These are phyloP conservation scores for Acer campestre DNA, from an alignment of 345 rosid species.

Conservation along the genomic window DNA sequence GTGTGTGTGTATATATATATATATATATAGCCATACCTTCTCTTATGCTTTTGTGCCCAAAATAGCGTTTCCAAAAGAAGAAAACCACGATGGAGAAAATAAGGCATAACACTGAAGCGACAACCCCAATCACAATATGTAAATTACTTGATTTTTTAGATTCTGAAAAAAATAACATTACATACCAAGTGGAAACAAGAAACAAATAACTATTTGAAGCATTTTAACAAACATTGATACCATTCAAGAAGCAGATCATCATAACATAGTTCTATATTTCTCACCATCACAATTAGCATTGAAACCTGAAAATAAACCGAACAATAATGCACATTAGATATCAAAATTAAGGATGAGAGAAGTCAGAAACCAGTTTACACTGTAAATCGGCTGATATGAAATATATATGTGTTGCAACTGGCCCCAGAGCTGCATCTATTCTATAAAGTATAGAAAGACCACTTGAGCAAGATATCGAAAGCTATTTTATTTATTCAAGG, in stretches of 20 bases:
- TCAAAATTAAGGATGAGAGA: neutral
- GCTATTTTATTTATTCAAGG: no score
- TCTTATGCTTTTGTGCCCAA: neutral
- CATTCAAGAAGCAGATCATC: neutral
- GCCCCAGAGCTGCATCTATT: no score
- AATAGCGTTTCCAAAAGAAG: conserved; percentile 28
- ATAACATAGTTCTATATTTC: neutral
- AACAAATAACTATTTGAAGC: neutral
- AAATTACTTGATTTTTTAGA: neutral
- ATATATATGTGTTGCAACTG: no score
- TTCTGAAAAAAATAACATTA: neutral
- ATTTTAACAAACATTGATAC: neutral
- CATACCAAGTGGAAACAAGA: neutral
- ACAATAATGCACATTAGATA: neutral
- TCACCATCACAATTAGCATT: neutral
- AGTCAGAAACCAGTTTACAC: no score
- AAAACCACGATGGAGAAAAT: conserved; percentile 4
- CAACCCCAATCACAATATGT: conserved; percentile 16
- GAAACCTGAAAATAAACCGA: neutral
- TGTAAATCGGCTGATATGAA: no score
- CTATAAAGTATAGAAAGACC: no score
- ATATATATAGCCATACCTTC: conserved; percentile 20
- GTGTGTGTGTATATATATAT: no score
- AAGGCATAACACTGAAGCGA: conserved; percentile 11
- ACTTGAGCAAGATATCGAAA: no score